Evolutionary conservation across 495 filamentous ascomycete genomes (phyloP).

Genomic region (Penicillium herquei): DNA sequence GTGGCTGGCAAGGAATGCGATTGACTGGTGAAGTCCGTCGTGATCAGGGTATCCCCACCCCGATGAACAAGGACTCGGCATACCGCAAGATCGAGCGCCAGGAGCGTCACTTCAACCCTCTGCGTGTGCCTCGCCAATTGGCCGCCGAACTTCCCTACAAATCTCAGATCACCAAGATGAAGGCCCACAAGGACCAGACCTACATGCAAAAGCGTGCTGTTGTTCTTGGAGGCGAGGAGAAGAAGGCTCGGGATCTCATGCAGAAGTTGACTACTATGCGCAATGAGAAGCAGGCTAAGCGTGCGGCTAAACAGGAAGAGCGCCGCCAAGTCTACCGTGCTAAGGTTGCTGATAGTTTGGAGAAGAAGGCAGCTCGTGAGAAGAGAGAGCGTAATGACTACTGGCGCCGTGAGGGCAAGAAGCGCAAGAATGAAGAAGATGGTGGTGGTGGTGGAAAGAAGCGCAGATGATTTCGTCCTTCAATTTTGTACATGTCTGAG

Average conservation of each 20-base stretch:
- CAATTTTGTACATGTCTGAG: slow-evolving; percentile 22
- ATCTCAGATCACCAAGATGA: slow-evolving; percentile 82
- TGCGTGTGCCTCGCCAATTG: slow-evolving; percentile 81
- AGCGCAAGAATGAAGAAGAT: slow-evolving; percentile 67
- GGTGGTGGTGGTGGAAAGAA: slow-evolving; percentile 68
- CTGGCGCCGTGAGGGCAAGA: slow-evolving; percentile 93
- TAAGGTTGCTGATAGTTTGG: slow-evolving; percentile 74
- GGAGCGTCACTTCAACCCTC: slow-evolving; percentile 87
- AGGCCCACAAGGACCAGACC: slow-evolving; percentile 73
- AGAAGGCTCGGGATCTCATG: slow-evolving; percentile 83
- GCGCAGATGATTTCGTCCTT: slow-evolving; percentile 42
- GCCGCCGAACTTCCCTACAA: slow-evolving; percentile 88
- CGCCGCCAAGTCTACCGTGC: slow-evolving; percentile 72
- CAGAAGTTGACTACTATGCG: slow-evolving; percentile 88
- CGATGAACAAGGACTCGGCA: slow-evolving; percentile 70
- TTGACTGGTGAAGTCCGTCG: slow-evolving; percentile 90
- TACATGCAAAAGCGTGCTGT: slow-evolving; percentile 95
- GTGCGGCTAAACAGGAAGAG: slow-evolving; percentile 79
- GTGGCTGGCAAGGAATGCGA: slow-evolving; percentile 81
- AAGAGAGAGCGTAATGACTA: slow-evolving; percentile 90
- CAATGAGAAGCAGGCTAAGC: slow-evolving; percentile 84
- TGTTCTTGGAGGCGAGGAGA: slow-evolving; percentile 79
- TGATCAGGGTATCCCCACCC: slow-evolving; percentile 71
- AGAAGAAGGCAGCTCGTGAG: slow-evolving; percentile 80
- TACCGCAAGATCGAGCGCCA: slow-evolving; percentile 81